A percentile compares a stretch with the other conserved stretches of the same genome.
Conservation (phyloP, 2,329 filamentous ascomycete species). For the Chaetomium sp. region DNA sequence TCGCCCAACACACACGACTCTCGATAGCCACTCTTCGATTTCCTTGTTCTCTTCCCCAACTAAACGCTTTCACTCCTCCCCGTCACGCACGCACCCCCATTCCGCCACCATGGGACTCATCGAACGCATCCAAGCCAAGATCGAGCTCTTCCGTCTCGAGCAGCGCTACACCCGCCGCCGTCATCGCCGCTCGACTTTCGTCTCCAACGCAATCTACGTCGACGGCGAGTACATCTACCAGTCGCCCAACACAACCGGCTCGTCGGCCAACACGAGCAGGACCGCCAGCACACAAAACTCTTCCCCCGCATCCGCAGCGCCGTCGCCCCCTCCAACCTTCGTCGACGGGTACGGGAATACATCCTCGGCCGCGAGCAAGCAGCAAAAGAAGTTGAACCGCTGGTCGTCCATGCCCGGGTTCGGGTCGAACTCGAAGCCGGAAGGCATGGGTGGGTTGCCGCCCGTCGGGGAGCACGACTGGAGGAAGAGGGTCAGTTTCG, state of each 20-base stretch:
- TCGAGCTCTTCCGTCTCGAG: constrained; percentile 93
- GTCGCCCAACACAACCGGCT: constrained; percentile 61
- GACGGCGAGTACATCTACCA: constrained; percentile 94
- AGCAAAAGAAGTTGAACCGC: constrained; percentile 53
- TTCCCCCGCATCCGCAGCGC: constrained; percentile 33
- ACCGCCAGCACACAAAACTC: constrained; percentile 38
- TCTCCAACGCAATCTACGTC: constrained; percentile 86
- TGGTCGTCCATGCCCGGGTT: constrained; percentile 61
- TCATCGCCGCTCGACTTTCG: constrained; percentile 82
- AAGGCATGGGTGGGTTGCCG: constrained; percentile 22
- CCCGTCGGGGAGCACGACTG: constrained; percentile 26
- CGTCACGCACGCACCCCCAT: not conserved
- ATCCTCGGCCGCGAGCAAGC: constrained; percentile 25
- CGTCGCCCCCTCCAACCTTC: not conserved
- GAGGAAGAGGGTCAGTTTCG: constrained; percentile 30
- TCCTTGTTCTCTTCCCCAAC: not conserved
- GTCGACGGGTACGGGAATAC: not conserved
- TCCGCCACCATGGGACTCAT: constrained; percentile 52
- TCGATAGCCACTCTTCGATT: not conserved
- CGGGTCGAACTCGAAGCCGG: constrained; percentile 44
- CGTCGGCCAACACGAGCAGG: constrained; percentile 49
- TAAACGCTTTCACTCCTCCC: not conserved
- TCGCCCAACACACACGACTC: not conserved
- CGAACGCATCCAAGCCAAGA: constrained; percentile 65
- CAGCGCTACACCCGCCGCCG: constrained; percentile 92